Conservation (phyloP, 2,329 filamentous ascomycete species). For the Alternaria arbusti region DNA sequence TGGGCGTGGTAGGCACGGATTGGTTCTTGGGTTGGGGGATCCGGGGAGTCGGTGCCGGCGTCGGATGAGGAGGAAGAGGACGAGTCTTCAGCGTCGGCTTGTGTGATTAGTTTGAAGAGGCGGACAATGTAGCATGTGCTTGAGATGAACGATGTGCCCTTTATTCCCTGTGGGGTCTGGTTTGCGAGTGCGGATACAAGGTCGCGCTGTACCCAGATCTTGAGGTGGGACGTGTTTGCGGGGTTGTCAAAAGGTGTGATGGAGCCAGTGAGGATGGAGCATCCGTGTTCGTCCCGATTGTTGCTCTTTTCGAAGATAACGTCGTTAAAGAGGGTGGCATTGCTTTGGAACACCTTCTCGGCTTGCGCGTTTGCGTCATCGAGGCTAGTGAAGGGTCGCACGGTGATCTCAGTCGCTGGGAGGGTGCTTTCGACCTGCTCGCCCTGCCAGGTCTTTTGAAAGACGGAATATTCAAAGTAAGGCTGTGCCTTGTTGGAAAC, state of each 20-base stretch:
- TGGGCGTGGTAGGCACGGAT: conserved; percentile 18
- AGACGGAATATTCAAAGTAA: conserved; percentile 34
- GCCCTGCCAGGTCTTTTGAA: conserved; percentile 21
- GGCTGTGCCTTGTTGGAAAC: conserved; percentile 14
- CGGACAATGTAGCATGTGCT: conserved; percentile 31
- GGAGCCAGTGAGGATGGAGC: conserved; percentile 5
- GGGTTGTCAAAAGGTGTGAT: conserved; percentile 19
- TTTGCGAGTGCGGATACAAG: conserved; percentile 17
- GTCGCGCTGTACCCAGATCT: conserved; percentile 27
- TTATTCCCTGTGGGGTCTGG: background rate
- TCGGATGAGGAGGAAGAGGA: background rate
- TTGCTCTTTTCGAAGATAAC: conserved; percentile 8
- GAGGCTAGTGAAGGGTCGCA: conserved; percentile 14
- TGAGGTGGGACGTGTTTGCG: conserved; percentile 9
- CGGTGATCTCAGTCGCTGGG: conserved; percentile 4
- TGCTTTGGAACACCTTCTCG: conserved; percentile 11
- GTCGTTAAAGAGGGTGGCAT: conserved; percentile 2
- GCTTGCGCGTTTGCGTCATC: conserved; percentile 26
- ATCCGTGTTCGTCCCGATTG: conserved; percentile 18
- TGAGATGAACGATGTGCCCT: conserved; percentile 17
- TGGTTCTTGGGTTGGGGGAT: background rate
- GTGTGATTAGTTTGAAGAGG: conserved; percentile 22
- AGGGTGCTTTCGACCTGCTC: background rate
- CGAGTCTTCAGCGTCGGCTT: background rate
- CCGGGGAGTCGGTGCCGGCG: background rate